Base-by-base conservation (phyloP, 768 basidiomycete genomes). In the Podaxis sp. region DNA sequence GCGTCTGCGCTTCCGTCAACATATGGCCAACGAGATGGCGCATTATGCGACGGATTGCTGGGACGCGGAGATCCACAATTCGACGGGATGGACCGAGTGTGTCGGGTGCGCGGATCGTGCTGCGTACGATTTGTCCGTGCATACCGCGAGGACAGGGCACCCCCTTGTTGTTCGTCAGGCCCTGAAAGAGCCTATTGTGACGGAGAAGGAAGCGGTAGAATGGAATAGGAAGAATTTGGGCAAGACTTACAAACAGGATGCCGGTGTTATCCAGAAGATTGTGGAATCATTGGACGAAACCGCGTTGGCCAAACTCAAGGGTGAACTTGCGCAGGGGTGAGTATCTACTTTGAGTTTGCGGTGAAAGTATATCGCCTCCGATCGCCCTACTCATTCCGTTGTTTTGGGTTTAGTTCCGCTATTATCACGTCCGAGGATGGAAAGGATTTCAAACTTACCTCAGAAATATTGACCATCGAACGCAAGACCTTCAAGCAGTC, bases 1-100 rank as follows among this genome's bases (percentile, higher is more conserved):
- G 50, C 85, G 94, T 6, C 78, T 98, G 64, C 85, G 97, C 55
- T 98, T 98, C 84, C 82, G 97, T 36, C 97, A 99, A 70, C 97
- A 99, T 73, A 98, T 98, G 97, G 83, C 76, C 38, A 99, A 98
- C 76, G 97, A 98, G 79, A 98, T 98, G 96, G 97, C 97, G 1
- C 97, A 98, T 73, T 99, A 99, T 72, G 96, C 97, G 57, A 85
- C 94, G 40, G 96, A 98, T 76, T 99, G 97, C 74, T 99, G 97
- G 97, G 97, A 99, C 71, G 97, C 95, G 46, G 97, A 99, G 78
- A 98, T 98, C 65, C 83, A 94, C 63, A 94, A 92, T 57, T 90
- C 92, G 52, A 80, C 74, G 46, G 89, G 88, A 63, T 99, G 97
- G 97, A 96, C 93, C 56, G 97, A 99, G 77, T 99, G 97, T 72